These are phyloP conservation scores for Lecanicillium sp. DNA, from an alignment of 2,329 filamentous ascomycete genomes.

Conservation along the genomic window DNA sequence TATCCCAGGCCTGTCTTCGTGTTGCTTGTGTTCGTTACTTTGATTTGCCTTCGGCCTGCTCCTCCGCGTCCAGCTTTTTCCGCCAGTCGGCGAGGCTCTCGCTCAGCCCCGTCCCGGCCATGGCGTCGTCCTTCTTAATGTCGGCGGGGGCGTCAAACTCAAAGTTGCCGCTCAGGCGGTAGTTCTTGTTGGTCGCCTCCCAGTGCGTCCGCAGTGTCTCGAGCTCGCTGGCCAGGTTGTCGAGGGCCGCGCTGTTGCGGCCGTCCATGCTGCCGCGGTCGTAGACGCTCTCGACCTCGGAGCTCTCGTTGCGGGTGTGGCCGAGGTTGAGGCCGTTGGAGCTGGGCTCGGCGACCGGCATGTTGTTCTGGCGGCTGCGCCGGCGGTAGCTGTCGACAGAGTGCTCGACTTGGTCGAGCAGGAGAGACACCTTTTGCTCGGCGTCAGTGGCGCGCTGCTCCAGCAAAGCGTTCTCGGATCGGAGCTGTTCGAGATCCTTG, in stretches of 20 bases:
- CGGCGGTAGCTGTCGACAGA: constrained; percentile 94
- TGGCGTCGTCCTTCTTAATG: constrained; percentile 36
- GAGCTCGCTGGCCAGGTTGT: constrained; percentile 86
- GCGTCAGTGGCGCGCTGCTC: constrained; percentile 83
- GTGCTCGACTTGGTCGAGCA: constrained; percentile 89
- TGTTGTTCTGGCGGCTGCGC: constrained; percentile 54
- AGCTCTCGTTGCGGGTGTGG: constrained; percentile 49
- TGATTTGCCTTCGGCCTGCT: constrained; percentile 21
- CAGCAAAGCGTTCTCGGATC: constrained; percentile 72
- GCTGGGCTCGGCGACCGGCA: constrained; percentile 42
- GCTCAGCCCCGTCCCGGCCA: constrained; percentile 47
- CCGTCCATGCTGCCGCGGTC: constrained; percentile 44
- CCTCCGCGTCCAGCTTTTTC: constrained; percentile 60
- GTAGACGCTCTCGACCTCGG: constrained; percentile 58
- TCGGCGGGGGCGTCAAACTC: constrained; percentile 62
- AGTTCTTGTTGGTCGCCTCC: constrained; percentile 94
- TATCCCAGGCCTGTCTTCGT: not conserved
- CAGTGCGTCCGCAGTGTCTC: constrained; percentile 86
- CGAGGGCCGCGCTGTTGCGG: constrained; percentile 64
- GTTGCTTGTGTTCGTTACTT: constrained; percentile 21
- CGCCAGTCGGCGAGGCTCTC: constrained; percentile 76
- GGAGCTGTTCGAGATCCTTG: constrained; percentile 71
- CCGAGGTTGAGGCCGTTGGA: constrained; percentile 33
- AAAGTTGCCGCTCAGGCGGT: constrained; percentile 82
- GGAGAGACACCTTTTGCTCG: constrained; percentile 84